Base-by-base conservation (phyloP, 2,329 filamentous ascomycete species). In the Sporothrix phasma region DNA sequence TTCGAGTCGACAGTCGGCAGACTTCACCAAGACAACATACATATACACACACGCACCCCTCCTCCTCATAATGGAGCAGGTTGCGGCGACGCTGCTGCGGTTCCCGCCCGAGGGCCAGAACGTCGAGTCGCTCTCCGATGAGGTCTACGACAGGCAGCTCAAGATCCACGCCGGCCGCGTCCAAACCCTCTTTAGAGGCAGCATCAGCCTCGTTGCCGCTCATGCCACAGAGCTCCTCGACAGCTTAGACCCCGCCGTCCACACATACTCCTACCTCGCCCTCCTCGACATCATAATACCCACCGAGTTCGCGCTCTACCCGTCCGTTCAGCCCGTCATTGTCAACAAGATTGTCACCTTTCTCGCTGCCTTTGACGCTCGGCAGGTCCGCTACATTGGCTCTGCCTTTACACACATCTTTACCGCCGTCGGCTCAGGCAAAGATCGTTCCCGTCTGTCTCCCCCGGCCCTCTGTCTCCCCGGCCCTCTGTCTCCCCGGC, bases 371-470 rank as follows among this genome's bases (percentile, higher is more conserved):
- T 84, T 84, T 67, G 79, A 84, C 65, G 71, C 76, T 13, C 71
- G 76, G 10, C 82, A 85, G 68, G 76, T 82, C 62, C 78, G 83
- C 69, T 84, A 84, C 70, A 76, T 74, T 11, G 80, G 80, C 19
- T 64, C 66, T 2, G 65, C 73, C 3, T 76, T 85, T 22, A 73
- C 75, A n/a, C 71, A 74, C 2, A 69, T 84, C 2, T 73, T 85
- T 24, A 74, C 76, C 1, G 71, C 71, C 51, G 71, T 81, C 15
- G 72, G 72, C 2, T 72, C 69, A 3, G 76, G 76, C 45, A 73
- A n/a, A 73, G 46, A 58, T 80, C 10, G 75, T 79, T 63, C 74
- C 79, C 54, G 80, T 82, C 11, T 2, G 43, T 58, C 5, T 31
- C 5, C 10, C 22, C 45, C 11, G n/a, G 2, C 1, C 2, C 7